Base-by-base conservation (phyloP, 176 grass and related monocot species). In the Avena insularis region DNA sequence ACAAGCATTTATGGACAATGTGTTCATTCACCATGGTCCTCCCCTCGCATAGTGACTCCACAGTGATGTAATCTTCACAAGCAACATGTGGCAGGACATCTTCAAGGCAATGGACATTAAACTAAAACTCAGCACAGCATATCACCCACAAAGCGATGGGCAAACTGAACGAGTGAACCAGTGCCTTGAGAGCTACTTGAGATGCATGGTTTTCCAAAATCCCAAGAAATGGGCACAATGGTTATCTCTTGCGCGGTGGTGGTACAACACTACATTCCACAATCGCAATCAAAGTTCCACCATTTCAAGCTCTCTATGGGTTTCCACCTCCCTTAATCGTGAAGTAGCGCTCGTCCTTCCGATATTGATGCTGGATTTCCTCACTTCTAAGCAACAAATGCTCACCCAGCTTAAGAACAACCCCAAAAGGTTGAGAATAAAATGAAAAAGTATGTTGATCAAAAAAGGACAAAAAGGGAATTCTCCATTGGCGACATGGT, bases 371-470 rank as follows among this genome's bases (percentile, higher is more conserved):
- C 36, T 36, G 1, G 36, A 36, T 4, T 36, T 36, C 36, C 36
- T 36, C 3, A 36, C 36, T 4, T 3, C 36, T 36, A 36, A 36
- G 36, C 36, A 36, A 36, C 1, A 4, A 36, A 36, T 36, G 36
- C 36, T 36, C 36, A 36, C 36, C 2, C 4, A 13, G 2, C 0
- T 65, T 0, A 67, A 67, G 1, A 1, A 13, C 0, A 67, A 8
- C 1, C 2, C 35, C 1, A 1, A 0, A 12, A 67, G 4, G 64
- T 29, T 0, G 1, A 35, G 1, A 1, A 1, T 1, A 15, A 13
- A 0, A 67, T 67, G 29, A 67, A 67, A 4, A 12, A 65, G 2
- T 65, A 13, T 29, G 62, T 3, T 31, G 62, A 65, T 65, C 1
- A 13, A 0, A 17, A 36, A 38, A 17, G 65, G 12, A 3, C 4